Evolutionary conservation across 495 filamentous ascomycete genomes (phyloP).

Genomic region (Astrocystis sublimbata): DNA sequence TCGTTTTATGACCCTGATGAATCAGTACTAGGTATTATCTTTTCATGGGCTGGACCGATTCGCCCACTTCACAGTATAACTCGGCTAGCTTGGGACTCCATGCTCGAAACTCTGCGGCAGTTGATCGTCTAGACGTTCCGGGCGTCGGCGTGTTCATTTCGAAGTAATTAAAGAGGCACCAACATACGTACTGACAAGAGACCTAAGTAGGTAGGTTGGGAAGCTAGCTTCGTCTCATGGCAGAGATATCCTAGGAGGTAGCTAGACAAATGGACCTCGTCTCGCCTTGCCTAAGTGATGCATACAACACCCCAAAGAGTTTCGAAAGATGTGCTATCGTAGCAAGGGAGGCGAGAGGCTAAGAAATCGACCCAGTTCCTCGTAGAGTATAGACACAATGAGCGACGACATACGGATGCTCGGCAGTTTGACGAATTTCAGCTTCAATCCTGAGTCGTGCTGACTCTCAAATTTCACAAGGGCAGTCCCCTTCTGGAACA

Average conservation of each 20-base stretch:
- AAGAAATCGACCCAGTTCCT: neutral
- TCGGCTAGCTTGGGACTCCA: no score
- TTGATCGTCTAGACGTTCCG: neutral
- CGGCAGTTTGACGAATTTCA: neutral
- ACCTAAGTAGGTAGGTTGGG: no score
- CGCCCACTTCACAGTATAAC: no score
- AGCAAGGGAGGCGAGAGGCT: neutral
- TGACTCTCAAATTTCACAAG: neutral
- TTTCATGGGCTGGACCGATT: no score
- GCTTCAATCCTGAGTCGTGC: neutral
- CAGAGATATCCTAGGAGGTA: neutral
- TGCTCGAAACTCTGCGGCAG: neutral
- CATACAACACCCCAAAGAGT: no score
- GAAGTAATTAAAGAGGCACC: no score
- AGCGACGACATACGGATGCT: neutral
- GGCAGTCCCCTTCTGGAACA: neutral
- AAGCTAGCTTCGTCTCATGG: neutral
- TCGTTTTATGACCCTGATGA: no score
- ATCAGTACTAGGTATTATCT: no score
- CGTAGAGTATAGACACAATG: neutral
- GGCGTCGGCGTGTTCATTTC: no score
- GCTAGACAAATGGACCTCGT: neutral
- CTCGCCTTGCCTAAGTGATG: neutral
- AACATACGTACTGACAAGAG: no score
- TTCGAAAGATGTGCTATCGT: neutral